Evolutionary conservation across 2,329 filamentous ascomycete genomes (phyloP), one percentile per base, ranked within the genome.

Genomic region (Talaromyces pinophilus): DNA sequence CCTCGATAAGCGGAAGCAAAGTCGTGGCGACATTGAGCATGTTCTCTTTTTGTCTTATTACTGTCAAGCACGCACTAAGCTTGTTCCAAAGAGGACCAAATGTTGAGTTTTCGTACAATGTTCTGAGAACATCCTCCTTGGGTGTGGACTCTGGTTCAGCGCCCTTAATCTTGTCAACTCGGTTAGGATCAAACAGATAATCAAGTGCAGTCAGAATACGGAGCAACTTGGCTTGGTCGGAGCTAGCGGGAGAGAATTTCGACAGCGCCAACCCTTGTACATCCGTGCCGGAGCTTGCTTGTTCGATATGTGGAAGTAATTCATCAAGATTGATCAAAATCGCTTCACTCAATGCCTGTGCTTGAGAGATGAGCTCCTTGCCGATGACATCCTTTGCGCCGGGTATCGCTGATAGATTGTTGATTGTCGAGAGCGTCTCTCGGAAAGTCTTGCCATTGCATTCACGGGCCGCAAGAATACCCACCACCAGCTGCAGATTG

Each of bases 21-120:
- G 98, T 98, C 0, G 94, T 98, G 35, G 95, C 96, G 65, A 99
- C 93, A 73, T 96, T 97, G 74, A 98, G 88, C 89, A 98, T 95
- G 76, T 92, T 96, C 76, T 96, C 93, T 66, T 93, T 91, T 78
- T 96, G 88, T 62, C 92, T 91, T 71, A 99, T 97, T 8, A 92
- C 90, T 66, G 87, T 88, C 64, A 99, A 84, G 76, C 94, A 98
- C 44, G 91, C 88, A 76, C 95, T 97, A 57, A 99, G 83, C 79
- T 93, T 96, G 70, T 89, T 88, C 95, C 95, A 99, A 77, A 99
- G 88, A 44, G 90, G 89, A 40, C 90, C 90, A 76, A 99, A 98
- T 0, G 92, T 96, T 15, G 90, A 84, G 74, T 94, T 96, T 78
- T 96, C 92, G 75, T 98, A 98, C 2, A 99, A 86, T 3, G 90